These are phyloP conservation scores for Camellia granthamiana DNA, from an alignment of 148 eudicot species.

Conservation along the genomic window DNA sequence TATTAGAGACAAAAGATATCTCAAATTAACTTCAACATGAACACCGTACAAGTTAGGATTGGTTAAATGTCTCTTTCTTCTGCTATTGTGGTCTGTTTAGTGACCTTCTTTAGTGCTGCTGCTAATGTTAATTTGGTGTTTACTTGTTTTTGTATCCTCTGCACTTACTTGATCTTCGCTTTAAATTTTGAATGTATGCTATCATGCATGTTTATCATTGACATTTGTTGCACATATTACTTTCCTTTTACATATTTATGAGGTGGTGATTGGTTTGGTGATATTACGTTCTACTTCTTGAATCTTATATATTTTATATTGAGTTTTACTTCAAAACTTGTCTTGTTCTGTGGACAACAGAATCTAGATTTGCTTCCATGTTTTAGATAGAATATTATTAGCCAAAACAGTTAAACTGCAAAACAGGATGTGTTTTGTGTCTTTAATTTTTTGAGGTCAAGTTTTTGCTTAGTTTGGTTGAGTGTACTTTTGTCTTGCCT, in stretches of 20 bases:
- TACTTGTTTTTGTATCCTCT: not conserved
- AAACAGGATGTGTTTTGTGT: not conserved
- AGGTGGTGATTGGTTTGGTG: not conserved
- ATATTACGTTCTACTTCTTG: not conserved
- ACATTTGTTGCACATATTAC: too few relatives aligned
- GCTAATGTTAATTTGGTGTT: not conserved
- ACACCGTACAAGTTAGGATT: not conserved
- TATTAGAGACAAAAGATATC: not conserved
- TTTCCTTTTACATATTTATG: not conserved
- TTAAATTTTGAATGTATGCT: too few relatives aligned
- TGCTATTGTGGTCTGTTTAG: not conserved
- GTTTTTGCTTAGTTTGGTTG: not conserved
- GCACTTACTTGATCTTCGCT: not conserved
- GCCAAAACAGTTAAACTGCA: not conserved
- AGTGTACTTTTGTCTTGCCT: not conserved
- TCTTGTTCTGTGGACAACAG: too few relatives aligned
- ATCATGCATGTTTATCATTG: too few relatives aligned
- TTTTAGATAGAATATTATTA: not conserved
- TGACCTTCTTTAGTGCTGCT: not conserved
- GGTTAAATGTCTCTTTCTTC: not conserved
- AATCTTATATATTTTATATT: too few relatives aligned
- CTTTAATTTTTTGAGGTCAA: not conserved
- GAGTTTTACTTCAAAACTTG: too few relatives aligned
- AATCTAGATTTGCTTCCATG: too few relatives aligned
- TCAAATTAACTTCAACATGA: not conserved